Conservation (phyloP, 2,329 filamentous ascomycete species). For the Clonostachys solani region DNA sequence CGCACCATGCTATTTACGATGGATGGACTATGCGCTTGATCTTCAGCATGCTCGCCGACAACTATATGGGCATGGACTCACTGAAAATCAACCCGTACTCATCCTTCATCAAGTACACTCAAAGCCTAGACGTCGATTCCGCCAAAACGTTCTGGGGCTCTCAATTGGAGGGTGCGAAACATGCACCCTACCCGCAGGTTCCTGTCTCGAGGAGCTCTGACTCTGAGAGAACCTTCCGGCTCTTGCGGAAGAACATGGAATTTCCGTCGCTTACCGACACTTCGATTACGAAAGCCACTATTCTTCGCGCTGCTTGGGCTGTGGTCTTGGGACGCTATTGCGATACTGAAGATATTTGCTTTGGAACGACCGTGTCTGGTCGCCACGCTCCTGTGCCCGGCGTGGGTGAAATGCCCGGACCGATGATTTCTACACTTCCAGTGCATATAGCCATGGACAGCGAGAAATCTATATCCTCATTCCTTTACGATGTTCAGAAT, state of each 20-base stretch:
- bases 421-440: conserved; percentile 8
- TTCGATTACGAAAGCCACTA: conserved; percentile 7
- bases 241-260: neutral
- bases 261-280: neutral
- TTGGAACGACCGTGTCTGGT: conserved; percentile 11
- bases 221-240: neutral
- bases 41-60: neutral
- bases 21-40: conserved; percentile 12
- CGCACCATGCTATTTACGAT: conserved; percentile 18
- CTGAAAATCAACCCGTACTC: conserved; percentile 19
- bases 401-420: conserved; percentile 6
- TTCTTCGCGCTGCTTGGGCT: conserved; percentile 5
- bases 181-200: conserved; percentile 3
- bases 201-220: no score
- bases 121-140: conserved; percentile 15
- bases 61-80: conserved; percentile 1
- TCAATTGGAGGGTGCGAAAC: conserved; percentile 2
- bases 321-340: conserved; percentile 16
- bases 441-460: conserved; percentile 3
- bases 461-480: conserved; percentile 4
- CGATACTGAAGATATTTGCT: conserved; percentile 19
- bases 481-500: conserved; percentile 2
- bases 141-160: neutral
- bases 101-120: conserved; percentile 34
- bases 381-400: conserved; percentile 7